Percentiles rank a stretch among this genome's conserved stretches.
These are phyloP conservation scores for Oehlia diaphana DNA, from an alignment of 192 early-diverging fungal genomes.

Conservation along the genomic window DNA sequence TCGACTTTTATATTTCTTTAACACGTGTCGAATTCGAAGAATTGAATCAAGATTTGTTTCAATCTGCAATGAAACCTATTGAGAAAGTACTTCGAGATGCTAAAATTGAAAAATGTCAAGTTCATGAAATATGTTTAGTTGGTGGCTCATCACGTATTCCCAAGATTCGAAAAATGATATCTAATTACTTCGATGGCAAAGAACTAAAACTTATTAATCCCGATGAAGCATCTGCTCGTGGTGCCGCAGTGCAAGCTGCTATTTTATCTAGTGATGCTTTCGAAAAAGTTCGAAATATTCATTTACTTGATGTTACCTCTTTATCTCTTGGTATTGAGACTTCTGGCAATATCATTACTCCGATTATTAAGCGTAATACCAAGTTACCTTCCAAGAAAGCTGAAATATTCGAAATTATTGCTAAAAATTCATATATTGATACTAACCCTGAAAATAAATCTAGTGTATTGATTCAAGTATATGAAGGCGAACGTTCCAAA, in stretches of 20 bases:
- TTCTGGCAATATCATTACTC: conserved; percentile 72
- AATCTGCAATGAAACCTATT: too few species aligned
- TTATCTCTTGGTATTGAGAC: conserved; percentile 84
- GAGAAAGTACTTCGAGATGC: too few species aligned
- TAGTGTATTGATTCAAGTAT: conserved; percentile 58
- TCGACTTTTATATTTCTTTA: too few species aligned
- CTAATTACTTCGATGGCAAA: conserved; percentile 90
- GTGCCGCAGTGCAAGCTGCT: conserved; percentile 68
- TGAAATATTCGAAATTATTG: conserved; percentile 40
- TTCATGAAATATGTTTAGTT: conserved; percentile 72
- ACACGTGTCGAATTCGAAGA: too few species aligned
- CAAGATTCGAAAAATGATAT: conserved; percentile 83
- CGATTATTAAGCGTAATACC: conserved; percentile 54
- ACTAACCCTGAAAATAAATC: conserved; percentile 71
- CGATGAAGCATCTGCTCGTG: conserved; percentile 91
- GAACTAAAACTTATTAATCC: conserved; percentile 93
- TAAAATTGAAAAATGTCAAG: conserved; percentile 40
- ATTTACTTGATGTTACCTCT: conserved; percentile 78
- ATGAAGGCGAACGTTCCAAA: conserved; percentile 41
- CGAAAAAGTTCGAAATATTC: conserved; percentile 69
- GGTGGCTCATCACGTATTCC: conserved; percentile 95
- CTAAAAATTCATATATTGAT: conserved; percentile 49
- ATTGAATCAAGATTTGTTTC: too few species aligned
- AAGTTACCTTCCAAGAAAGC: conserved; percentile 76
- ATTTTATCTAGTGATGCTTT: too few species aligned